Evolutionary conservation across 306 rosid species (phyloP).

Genomic region (Oemleria cerasiformis): DNA sequence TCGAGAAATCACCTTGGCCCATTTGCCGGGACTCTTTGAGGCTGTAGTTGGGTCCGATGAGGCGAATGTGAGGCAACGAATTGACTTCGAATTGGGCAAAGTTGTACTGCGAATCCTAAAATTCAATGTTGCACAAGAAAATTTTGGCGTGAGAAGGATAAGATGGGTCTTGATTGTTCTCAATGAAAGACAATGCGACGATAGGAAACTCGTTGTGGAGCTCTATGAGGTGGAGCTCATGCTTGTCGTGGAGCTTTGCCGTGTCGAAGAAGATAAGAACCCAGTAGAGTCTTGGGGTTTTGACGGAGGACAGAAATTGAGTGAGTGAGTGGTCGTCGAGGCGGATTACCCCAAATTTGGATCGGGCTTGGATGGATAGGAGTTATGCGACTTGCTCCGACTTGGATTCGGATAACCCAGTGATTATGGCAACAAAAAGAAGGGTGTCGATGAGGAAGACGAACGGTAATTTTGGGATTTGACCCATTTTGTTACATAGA

Average conservation of each 20-base stretch:
- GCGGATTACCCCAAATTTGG: constrained; percentile 66
- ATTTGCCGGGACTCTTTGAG: no score
- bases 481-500: constrained; percentile 32
- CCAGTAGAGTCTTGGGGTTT: no score
- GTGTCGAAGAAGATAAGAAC: no score
- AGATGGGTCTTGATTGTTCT: constrained; percentile 48
- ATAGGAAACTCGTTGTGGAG: constrained; percentile 65
- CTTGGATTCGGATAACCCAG: constrained; percentile 20
- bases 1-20: no score
- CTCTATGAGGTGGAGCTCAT: constrained; percentile 77
- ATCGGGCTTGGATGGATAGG: constrained; percentile 56
- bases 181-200: constrained; percentile 62
- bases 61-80: no score
- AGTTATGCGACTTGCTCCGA: constrained; percentile 62
- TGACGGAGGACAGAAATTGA: no score
- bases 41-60: no score
- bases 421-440: neutral
- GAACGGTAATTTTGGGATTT: constrained; percentile 10
- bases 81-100: no score
- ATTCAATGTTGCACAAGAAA: constrained; percentile 84
- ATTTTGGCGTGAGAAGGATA: constrained; percentile 43
- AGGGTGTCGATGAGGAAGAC: constrained; percentile 10
- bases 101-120: no score
- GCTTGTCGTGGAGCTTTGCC: no score
- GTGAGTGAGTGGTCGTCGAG: constrained; percentile 62